Conservation (phyloP, 495 filamentous ascomycete genomes). For the Hypoxylon fuscum region DNA sequence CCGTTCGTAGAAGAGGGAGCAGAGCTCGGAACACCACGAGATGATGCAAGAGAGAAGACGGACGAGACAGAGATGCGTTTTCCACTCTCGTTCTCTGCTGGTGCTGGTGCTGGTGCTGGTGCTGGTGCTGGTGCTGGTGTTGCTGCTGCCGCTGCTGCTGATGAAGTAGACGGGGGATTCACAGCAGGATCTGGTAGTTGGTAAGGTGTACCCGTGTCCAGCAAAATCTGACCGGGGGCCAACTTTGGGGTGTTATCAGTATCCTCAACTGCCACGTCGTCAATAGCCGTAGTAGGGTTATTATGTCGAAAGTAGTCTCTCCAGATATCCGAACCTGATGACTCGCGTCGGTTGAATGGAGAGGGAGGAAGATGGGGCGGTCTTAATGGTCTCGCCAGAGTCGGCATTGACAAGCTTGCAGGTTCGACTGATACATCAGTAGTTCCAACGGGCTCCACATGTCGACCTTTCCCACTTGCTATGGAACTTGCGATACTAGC, state of each 20-base stretch:
- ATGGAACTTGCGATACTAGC: conserved; percentile 44
- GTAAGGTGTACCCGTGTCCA: conserved; percentile 40
- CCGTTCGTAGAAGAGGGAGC: conserved; percentile 54
- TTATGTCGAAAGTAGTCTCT: conserved; percentile 37
- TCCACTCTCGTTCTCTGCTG: conserved; percentile 53
- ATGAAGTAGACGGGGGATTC: conserved; percentile 51
- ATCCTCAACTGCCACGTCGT: conserved; percentile 43
- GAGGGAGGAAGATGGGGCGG: conserved; percentile 37
- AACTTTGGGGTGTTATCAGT: conserved; percentile 58
- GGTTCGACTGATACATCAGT: conserved; percentile 59
- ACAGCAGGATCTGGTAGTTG: conserved; percentile 58
- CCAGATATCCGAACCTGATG: conserved; percentile 45
- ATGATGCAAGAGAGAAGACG: conserved; percentile 69
- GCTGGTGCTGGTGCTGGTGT: no score
- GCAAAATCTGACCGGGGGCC: conserved; percentile 37
- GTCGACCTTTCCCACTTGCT: conserved; percentile 60
- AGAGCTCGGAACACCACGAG: conserved; percentile 56
- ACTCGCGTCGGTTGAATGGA: conserved; percentile 42
- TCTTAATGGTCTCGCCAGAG: conserved; percentile 47
- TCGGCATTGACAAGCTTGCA: conserved; percentile 69
- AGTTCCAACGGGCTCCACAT: conserved; percentile 61
- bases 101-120: no score
- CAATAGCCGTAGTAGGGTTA: conserved; percentile 12
- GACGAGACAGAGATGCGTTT: conserved; percentile 74
- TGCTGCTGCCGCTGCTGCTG: no score